Conservation (phyloP, 2,329 filamentous ascomycete species). For the Cytospora chrysosperma region DNA sequence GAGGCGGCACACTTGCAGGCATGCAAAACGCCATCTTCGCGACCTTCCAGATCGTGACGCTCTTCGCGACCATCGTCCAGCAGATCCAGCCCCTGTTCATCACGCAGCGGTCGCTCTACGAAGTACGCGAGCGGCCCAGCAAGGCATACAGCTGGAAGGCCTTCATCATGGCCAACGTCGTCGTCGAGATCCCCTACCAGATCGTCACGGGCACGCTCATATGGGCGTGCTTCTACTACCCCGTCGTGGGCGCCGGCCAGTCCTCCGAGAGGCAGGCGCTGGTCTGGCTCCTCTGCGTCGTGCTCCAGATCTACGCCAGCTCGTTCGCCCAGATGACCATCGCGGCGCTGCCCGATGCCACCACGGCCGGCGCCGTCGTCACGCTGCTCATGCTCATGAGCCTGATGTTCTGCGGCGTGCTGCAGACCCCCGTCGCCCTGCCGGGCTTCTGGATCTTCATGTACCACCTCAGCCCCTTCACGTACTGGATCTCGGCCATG, state of each 20-base stretch:
- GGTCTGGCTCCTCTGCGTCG: slow-evolving; percentile 62
- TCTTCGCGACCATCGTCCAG: slow-evolving; percentile 69
- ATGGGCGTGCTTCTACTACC: slow-evolving; percentile 68
- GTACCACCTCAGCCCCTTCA: slow-evolving; percentile 67
- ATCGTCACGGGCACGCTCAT: slow-evolving; percentile 61
- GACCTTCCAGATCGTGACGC: slow-evolving; percentile 73
- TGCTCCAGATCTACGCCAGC: slow-evolving; percentile 69
- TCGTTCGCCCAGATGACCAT: slow-evolving; percentile 75
- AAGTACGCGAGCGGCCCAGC: slow-evolving; percentile 72
- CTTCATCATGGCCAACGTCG: slow-evolving; percentile 69
- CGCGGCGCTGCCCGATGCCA: slow-evolving; percentile 65
- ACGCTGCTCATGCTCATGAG: slow-evolving; percentile 59
- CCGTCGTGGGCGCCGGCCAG: slow-evolving; percentile 48
- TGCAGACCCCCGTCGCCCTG: slow-evolving; percentile 56
- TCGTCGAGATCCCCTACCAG: slow-evolving; percentile 73
- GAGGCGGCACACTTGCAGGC: slow-evolving; percentile 59
- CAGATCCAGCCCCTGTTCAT: slow-evolving; percentile 78
- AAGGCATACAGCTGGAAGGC: slow-evolving; percentile 75
- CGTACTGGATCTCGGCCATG: slow-evolving; percentile 68
- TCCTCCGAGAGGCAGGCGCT: slow-evolving; percentile 58
- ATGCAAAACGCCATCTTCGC: slow-evolving; percentile 73
- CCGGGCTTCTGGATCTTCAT: slow-evolving; percentile 78
- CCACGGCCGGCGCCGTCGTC: slow-evolving; percentile 64
- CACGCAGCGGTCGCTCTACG: slow-evolving; percentile 71
- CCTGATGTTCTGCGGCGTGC: slow-evolving; percentile 63